Evolutionary conservation across 2,329 filamentous ascomycete genomes (phyloP).

Genomic region (Neonectria sp.): DNA sequence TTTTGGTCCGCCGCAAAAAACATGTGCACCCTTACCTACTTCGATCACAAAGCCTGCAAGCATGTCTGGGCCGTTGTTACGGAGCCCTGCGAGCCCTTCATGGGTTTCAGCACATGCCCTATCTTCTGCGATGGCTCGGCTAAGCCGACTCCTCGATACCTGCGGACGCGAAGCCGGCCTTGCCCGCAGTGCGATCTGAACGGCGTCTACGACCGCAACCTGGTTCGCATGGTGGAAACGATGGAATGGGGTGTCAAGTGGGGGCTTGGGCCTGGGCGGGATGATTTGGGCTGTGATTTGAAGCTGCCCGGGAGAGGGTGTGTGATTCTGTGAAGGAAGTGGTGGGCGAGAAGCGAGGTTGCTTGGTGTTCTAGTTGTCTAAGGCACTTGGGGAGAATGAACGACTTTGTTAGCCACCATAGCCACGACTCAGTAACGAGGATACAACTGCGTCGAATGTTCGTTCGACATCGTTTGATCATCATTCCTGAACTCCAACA

Average conservation of each 20-base stretch:
- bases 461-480: neutral
- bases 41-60: constrained; percentile 63
- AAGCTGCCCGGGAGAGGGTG: constrained; percentile 46
- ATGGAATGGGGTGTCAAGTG: constrained; percentile 63
- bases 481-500: neutral
- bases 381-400: neutral
- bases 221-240: constrained; percentile 61
- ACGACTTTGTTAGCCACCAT: neutral
- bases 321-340: constrained; percentile 49
- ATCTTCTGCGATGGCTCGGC: constrained; percentile 57
- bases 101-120: constrained; percentile 66
- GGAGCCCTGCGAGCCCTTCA: constrained; percentile 62
- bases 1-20: neutral
- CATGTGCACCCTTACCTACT: constrained; percentile 67
- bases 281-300: constrained; percentile 56
- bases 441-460: neutral
- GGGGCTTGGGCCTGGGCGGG: constrained; percentile 61
- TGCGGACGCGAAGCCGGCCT: constrained; percentile 54
- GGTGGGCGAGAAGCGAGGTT: neutral
- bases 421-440: neutral
- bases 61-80: constrained; percentile 68
- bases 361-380: neutral
- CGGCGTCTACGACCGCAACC: constrained; percentile 63
- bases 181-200: constrained; percentile 60
- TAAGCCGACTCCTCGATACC: constrained; percentile 54